A percentile compares a stretch with the other conserved stretches of the same genome.
These are phyloP conservation scores for Xylaria nigripes DNA, from an alignment of 495 filamentous ascomycete genomes.

Conservation along the genomic window DNA sequence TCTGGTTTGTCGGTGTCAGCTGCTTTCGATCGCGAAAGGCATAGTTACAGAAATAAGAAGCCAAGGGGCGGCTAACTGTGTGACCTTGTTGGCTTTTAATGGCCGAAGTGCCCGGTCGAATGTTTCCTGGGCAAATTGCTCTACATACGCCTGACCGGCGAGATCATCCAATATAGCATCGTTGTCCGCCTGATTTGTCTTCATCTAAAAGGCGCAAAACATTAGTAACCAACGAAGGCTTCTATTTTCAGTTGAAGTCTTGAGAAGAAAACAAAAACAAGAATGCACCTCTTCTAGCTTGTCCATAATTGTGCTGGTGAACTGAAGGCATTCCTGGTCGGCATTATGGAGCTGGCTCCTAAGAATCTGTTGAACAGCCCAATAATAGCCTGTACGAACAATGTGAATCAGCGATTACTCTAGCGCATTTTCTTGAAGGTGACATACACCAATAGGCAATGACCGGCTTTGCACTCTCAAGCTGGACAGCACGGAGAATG, in stretches of 20 bases:
- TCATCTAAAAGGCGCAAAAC: slow-evolving; percentile 45
- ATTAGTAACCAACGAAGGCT: not conserved
- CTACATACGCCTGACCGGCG: slow-evolving; percentile 81
- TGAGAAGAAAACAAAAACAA: not conserved
- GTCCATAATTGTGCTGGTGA: slow-evolving; percentile 80
- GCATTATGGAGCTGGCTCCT: slow-evolving; percentile 64
- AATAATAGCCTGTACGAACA: slow-evolving; percentile 65
- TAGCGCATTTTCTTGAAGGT: not conserved
- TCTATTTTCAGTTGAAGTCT: not conserved
- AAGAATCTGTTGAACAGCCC: slow-evolving; percentile 87
- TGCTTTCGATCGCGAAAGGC: not conserved
- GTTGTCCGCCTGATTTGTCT: slow-evolving; percentile 45
- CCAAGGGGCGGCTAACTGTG: slow-evolving; percentile 39
- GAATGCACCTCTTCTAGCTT: slow-evolving; percentile 73
- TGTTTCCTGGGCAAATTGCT: slow-evolving; percentile 85
- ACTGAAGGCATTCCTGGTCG: slow-evolving; percentile 65
- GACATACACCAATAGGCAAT: slow-evolving; percentile 89
- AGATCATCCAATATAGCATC: slow-evolving; percentile 71
- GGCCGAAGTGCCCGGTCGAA: slow-evolving; percentile 76
- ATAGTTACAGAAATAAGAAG: not conserved
- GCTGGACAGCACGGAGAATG: slow-evolving; percentile 70
- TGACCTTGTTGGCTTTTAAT: slow-evolving; percentile 74
- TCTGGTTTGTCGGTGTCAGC: slow-evolving; percentile 35
- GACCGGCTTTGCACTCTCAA: slow-evolving; percentile 76
- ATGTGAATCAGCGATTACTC: not conserved